Base-by-base conservation (phyloP, 805 yeast genomes). In the Cyberlindnera xishuangbannaensis region DNA sequence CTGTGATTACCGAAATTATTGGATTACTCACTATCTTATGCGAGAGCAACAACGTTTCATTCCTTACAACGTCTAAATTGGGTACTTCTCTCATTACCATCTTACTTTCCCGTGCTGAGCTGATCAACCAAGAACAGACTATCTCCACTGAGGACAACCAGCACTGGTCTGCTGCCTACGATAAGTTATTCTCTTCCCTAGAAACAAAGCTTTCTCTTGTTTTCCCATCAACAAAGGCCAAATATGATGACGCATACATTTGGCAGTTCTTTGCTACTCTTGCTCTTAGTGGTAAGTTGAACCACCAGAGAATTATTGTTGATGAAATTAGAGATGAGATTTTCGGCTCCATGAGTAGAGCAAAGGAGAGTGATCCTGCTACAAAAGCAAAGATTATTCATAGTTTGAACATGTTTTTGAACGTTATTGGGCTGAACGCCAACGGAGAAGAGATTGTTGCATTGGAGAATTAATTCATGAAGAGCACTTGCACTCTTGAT, bases 191-290 rank as follows among this genome's bases (percentile, higher is more conserved):
- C 64, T 76, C 81, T 13, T 68, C 80, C 2, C 63, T 88, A 44
- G 92, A 85, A 59, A 83, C 86, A 4, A 76, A 85, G 56, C 69
- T 90, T 37, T 68, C 81, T 1, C 65, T 76, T 13, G 73, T 88
- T 28, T 88, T 90, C 79, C 95, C 96, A 35, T 84, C 90, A 27
- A 65, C 70, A 16, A 48, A 58, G 30, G 51, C 63, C n/a, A 29
- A 44, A 24, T 40, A 41, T 18, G 57, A 52, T 28, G 53, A 50
- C 35, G 45, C 55, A 23, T 87, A 88, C 52, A 86, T 86, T 31
- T 90, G 98, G 98, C 97, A 90, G 63, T 88, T 90, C 54, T 72
- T 90, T 58, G 98, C 98, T 15, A 82, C 95, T 11, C 70, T 90
- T 40, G 90, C 97, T 0, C 66, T 90, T 43, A 90, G 95, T 41